A percentile compares a stretch with the other conserved stretches of the same genome.
phyloP scores from a whole-genome alignment of 2,329 filamentous ascomycete genomes.

The Lecanicillium sp. region DNA sequence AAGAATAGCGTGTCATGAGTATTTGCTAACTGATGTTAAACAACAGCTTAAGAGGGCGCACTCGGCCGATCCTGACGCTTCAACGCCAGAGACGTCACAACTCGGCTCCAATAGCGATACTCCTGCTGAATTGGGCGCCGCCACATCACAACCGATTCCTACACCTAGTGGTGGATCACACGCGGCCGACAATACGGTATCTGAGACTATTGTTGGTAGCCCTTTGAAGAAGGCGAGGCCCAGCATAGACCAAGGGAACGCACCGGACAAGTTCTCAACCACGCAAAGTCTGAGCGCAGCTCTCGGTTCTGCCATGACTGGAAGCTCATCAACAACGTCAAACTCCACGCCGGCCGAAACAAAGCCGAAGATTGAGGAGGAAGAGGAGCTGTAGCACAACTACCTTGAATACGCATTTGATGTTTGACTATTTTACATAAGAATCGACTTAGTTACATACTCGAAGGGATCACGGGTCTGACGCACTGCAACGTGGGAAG shows the following conservation, averaged over 20 bases:
- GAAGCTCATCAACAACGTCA: conserved; percentile 13
- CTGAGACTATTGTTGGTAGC: conserved; percentile 49
- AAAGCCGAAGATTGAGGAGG: conserved; percentile 23
- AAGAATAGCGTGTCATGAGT: not conserved
- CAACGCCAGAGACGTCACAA: conserved; percentile 22
- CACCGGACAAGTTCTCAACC: conserved; percentile 17
- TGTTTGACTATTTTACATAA: too few relatives aligned
- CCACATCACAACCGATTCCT: conserved; percentile 9
- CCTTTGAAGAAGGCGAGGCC: conserved; percentile 70
- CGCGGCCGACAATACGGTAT: conserved; percentile 22
- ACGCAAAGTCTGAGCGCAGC: conserved; percentile 28
- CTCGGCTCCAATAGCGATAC: conserved; percentile 34
- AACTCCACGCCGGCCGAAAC: conserved; percentile 14
- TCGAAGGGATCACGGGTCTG: too few relatives aligned
- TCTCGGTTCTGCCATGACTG: conserved; percentile 19
- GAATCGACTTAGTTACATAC: too few relatives aligned
- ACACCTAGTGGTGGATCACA: conserved; percentile 13
- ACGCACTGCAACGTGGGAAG: too few relatives aligned
- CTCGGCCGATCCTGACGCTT: conserved; percentile 59
- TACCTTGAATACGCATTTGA: not conserved
- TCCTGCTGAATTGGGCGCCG: conserved; percentile 18
- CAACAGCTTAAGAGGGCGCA: conserved; percentile 71
- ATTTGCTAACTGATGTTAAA: conserved; percentile 14
- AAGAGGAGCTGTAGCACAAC: conserved; percentile 31
- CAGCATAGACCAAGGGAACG: conserved; percentile 32